These are phyloP conservation scores for Moesziomyces antarcticus DNA, from an alignment of 1,284 basidiomycete genomes.

Conservation along the genomic window DNA sequence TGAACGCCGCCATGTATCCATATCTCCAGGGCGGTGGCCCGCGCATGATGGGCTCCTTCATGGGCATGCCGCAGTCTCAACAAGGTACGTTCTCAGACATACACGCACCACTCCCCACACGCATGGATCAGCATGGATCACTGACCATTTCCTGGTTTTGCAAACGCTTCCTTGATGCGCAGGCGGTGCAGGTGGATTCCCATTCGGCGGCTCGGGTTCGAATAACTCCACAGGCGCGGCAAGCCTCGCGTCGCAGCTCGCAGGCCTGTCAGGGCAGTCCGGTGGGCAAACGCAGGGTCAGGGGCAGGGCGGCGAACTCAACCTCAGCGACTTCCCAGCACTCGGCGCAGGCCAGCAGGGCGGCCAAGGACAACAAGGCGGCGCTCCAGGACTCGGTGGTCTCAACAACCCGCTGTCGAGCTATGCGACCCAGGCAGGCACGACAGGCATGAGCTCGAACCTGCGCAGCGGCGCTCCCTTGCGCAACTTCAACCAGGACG, in stretches of 20 bases:
- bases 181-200: constrained; percentile 44
- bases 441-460: constrained; percentile 31
- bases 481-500: constrained; percentile 59
- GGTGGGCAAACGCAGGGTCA: constrained; percentile 44
- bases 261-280: constrained; percentile 37
- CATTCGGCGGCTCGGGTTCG: constrained; percentile 52
- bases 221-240: constrained; percentile 46
- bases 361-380: constrained; percentile 43
- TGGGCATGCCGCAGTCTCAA: constrained; percentile 52
- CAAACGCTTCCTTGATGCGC: constrained; percentile 2
- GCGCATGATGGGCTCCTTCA: constrained; percentile 51
- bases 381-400: constrained; percentile 38
- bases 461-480: constrained; percentile 42
- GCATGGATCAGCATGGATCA: not conserved
- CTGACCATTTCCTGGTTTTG: not conserved
- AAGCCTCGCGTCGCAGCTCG: constrained; percentile 45
- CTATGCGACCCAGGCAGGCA: constrained; percentile 60
- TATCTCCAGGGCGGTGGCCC: constrained; percentile 50
- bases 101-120: not conserved
- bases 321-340: constrained; percentile 58
- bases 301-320: constrained; percentile 48
- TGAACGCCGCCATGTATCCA: constrained; percentile 46
- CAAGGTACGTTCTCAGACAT: constrained; percentile 19
- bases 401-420: constrained; percentile 43
- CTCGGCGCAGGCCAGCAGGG: constrained; percentile 43